These are phyloP conservation scores for Dothistroma pini DNA, from an alignment of 2,329 filamentous ascomycete species.

Conservation along the genomic window DNA sequence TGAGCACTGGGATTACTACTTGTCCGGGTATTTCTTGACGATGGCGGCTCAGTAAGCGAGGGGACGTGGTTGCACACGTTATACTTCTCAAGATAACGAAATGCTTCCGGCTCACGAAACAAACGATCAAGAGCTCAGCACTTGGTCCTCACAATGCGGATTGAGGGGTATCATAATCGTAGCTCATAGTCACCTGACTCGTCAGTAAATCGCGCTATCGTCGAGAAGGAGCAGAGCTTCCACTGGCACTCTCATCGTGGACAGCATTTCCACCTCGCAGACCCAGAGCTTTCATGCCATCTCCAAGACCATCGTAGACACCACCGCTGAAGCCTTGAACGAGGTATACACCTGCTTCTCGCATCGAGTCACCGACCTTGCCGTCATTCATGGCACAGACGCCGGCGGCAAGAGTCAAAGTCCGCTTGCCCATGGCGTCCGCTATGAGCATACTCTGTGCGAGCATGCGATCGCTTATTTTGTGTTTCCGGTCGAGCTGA, in stretches of 20 bases:
- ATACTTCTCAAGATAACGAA: not conserved
- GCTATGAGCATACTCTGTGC: slow-evolving; percentile 51
- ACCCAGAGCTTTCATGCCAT: slow-evolving; percentile 51
- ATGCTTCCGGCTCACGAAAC: not conserved
- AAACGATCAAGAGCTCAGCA: not conserved
- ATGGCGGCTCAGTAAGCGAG: not conserved
- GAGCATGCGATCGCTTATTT: slow-evolving; percentile 58
- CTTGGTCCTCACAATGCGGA: not conserved
- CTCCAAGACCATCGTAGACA: slow-evolving; percentile 60
- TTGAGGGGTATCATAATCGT: slow-evolving; percentile 9
- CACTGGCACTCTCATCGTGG: not conserved
- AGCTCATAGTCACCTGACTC: slow-evolving; percentile 4
- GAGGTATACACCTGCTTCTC: slow-evolving; percentile 58
- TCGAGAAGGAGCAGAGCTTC: not conserved
- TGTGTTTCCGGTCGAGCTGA: slow-evolving; percentile 63
- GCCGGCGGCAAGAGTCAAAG: slow-evolving; percentile 51
- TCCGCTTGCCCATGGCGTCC: slow-evolving; percentile 51
- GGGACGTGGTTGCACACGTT: not conserved
- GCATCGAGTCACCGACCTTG: slow-evolving; percentile 57
- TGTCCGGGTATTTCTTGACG: not conserved
- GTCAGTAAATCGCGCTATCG: slow-evolving; percentile 5
- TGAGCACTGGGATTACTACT: not conserved
- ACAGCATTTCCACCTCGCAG: slow-evolving; percentile 15
- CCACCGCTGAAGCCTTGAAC: slow-evolving; percentile 63
- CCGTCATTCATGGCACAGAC: slow-evolving; percentile 62